Evolutionary conservation across 202 grass and related monocot species (phyloP), one percentile per base, ranked within the genome.

Genomic region (Bolboschoenoplectus hybrid): DNA sequence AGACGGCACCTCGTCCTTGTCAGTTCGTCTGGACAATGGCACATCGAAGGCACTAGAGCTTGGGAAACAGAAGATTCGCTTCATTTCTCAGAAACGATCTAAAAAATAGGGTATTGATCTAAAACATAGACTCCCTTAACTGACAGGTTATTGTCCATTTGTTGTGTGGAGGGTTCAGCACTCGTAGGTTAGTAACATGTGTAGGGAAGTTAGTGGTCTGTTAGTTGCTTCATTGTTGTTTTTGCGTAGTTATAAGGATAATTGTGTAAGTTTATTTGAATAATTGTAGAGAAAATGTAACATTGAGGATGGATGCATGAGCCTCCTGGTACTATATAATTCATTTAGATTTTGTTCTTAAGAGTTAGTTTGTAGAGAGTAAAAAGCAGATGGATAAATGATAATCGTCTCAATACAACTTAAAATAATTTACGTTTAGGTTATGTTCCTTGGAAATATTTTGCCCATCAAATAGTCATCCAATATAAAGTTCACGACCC

Each of bases 1-100:
- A 43, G 83, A 87, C 1, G 77, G 87, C 51, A 88, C 72, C 9
- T 86, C 84, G n/a, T 77, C 67, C 51, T 75, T 97, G 10, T 80
- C 85, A 67, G 87, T 95, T 82, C 79, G 67, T 58, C 90, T 97
- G 58, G 93, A 97, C 67, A 84, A 88, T 87, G 95, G 95, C 66
- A 88, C 85, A 68, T 97, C 89, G 4, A 86, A 90, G 74, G 85
- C 88, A 26, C 43, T 97, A 74, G 95, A 97, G 77, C 91, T 97
- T 5, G 95, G 95, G 40, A 93, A 97, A 85, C 91, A 94, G 80
- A 89, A 85, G 49, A 93, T 97, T 67, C 95, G 95, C 36, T 84
- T 97, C 87, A 85, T 97, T 72, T 89, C 95, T 65, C 89, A 92
- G 81, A 94, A 91, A 61, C 81, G 81, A 53, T 84, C 81, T 39